phyloP scores from a whole-genome alignment of 108 stramenopile genomes.

The Cyclostephanos invisitatus region DNA sequence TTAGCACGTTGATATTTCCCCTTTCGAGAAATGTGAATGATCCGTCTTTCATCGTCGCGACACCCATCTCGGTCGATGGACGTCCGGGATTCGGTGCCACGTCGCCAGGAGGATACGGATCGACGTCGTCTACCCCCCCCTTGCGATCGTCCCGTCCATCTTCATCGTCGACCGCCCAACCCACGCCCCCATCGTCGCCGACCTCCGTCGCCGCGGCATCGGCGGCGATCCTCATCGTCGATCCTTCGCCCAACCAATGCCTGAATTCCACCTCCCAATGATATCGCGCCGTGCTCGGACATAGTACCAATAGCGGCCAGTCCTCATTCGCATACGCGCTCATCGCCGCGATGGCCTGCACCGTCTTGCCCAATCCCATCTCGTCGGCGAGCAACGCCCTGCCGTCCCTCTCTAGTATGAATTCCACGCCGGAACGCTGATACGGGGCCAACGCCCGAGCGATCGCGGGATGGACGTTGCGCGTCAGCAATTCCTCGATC shows the following conservation, averaged over 20 bases:
- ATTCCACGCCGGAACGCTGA: conserved; percentile 85
- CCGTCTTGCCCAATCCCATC: conserved; percentile 87
- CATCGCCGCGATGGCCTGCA: conserved; percentile 91
- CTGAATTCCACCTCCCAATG: conserved; percentile 94
- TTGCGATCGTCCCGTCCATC: conserved; percentile 7
- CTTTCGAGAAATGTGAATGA: conserved; percentile 32
- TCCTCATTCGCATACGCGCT: conserved; percentile 70
- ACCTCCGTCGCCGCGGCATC: conserved; percentile 7
- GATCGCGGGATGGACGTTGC: conserved; percentile 63
- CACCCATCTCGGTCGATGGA: neutral
- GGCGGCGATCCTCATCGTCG: conserved; percentile 7
- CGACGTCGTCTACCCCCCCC: neutral
- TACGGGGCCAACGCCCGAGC: conserved; percentile 78
- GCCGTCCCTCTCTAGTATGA: conserved; percentile 77
- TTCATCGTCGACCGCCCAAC: neutral
- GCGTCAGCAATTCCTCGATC: conserved; percentile 45
- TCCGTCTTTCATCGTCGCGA: neutral
- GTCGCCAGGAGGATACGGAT: neutral
- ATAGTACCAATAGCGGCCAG: conserved; percentile 93
- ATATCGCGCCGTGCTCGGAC: conserved; percentile 89
- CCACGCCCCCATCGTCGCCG: neutral
- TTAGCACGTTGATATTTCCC: conserved; percentile 76
- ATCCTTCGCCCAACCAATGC: conserved; percentile 73
- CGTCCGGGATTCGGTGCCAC: neutral
- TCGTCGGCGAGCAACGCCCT: conserved; percentile 72